Evolutionary conservation across 2,329 filamentous ascomycete genomes (phyloP).

Genomic region (Torrubiella hemipterigena): DNA sequence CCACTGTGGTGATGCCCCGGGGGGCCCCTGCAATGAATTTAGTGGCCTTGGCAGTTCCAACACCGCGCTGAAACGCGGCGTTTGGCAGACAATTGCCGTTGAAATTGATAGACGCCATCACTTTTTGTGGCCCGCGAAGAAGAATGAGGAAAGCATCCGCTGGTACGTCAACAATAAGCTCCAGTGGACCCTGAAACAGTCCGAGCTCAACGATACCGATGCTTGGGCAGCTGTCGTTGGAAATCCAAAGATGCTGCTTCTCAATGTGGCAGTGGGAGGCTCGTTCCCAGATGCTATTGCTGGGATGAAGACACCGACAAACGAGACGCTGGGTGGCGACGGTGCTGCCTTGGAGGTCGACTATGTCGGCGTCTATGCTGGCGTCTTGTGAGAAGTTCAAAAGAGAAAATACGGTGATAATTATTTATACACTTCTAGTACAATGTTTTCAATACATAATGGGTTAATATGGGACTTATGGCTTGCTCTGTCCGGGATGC

Average conservation of each 20-base stretch:
- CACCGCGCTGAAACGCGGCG: too few relatives aligned
- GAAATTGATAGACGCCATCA: constrained; percentile 18
- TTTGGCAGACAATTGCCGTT: constrained; percentile 20
- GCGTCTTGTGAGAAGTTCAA: too few relatives aligned
- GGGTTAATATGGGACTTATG: too few relatives aligned
- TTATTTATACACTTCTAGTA: too few relatives aligned
- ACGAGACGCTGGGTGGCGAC: constrained; percentile 17
- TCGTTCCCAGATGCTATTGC: constrained; percentile 22
- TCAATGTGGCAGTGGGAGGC: constrained; percentile 28
- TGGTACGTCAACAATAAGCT: constrained; percentile 22
- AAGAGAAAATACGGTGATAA: too few relatives aligned
- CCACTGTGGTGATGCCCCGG: constrained; percentile 27
- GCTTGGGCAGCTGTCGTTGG: constrained; percentile 19
- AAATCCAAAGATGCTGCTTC: constrained; percentile 19
- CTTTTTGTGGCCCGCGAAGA: too few relatives aligned
- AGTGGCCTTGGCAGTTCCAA: constrained; percentile 18
- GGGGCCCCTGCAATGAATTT: constrained; percentile 29
- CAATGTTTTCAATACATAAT: too few relatives aligned
- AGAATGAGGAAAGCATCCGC: constrained; percentile 17
- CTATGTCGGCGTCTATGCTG: constrained; percentile 25
- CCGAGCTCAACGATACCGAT: constrained; percentile 12
- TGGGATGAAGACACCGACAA: constrained; percentile 19
- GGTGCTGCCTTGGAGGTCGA: constrained; percentile 23
- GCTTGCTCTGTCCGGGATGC: too few relatives aligned
- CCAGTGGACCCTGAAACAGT: constrained; percentile 15